A percentile compares a stretch with the other conserved stretches of the same genome.
These are phyloP conservation scores for Helichrysum umbraculigerum DNA, from an alignment of 129 eudicot species.

Conservation along the genomic window DNA sequence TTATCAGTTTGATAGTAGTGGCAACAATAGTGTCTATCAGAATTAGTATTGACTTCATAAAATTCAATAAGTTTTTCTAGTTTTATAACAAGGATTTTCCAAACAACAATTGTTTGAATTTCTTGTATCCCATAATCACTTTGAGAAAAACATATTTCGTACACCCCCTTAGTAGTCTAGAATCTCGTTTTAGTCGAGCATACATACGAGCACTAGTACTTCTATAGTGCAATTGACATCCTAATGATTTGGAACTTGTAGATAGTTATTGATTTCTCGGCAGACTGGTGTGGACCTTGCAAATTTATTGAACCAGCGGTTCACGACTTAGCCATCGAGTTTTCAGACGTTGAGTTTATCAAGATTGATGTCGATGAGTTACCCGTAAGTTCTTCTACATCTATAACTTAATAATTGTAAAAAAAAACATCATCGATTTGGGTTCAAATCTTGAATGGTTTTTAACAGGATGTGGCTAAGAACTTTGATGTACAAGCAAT, in stretches of 20 bases:
- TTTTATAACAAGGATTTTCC: too few species aligned
- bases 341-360: conserved; percentile 65
- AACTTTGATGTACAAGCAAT: conserved; percentile 63
- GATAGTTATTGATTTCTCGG: conserved; percentile 86
- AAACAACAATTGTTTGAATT: too few species aligned
- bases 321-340: conserved; percentile 56
- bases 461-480: conserved; percentile 64
- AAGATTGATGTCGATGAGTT: conserved; percentile 85
- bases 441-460: not conserved
- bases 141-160: not conserved
- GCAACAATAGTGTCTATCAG: not conserved
- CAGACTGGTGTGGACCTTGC: conserved; percentile 92
- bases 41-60: too few species aligned
- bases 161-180: not conserved
- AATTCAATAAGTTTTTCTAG: too few species aligned
- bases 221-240: not conserved
- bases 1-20: too few species aligned
- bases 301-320: conserved; percentile 61
- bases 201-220: not conserved
- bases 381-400: conserved; percentile 39
- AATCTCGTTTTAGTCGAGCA: not conserved
- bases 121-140: too few species aligned
- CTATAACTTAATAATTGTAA: not conserved
- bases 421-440: not conserved
- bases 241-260: conserved; percentile 5